Percentiles rank a stretch among this genome's conserved stretches.
Conservation (phyloP, 495 filamentous ascomycete species). For the Daldinia caldariorum region DNA sequence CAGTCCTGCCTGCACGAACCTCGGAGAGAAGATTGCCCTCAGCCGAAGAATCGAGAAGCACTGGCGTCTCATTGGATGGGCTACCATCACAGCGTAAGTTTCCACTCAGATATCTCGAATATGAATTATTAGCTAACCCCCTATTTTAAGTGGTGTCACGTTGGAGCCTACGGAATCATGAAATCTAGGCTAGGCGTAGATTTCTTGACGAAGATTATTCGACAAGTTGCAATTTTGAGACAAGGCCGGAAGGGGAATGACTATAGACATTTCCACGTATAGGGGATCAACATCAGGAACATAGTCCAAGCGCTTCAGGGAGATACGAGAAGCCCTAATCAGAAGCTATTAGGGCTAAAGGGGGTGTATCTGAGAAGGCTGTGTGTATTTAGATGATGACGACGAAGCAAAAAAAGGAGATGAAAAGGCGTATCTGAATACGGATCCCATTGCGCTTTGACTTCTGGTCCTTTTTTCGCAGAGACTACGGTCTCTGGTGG, state of each 20-base stretch:
- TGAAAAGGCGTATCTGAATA: conserved; percentile 1
- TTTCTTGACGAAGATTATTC: not conserved
- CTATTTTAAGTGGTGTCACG: conserved; percentile 48
- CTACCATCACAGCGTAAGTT: conserved; percentile 73
- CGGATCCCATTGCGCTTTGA: not conserved
- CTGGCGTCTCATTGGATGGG: conserved; percentile 98
- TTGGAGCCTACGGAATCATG: conserved; percentile 51
- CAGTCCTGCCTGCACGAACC: conserved; percentile 47
- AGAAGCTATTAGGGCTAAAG: conserved; percentile 7
- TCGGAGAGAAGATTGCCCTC: conserved; percentile 91
- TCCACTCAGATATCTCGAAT: conserved; percentile 19
- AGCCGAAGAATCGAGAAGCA: conserved; percentile 98
- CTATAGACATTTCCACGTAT: conserved; percentile 10
- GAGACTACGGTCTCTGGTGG: not conserved
- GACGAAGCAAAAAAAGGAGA: conserved; percentile 2
- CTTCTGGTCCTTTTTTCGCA: not conserved
- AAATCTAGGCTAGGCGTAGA: not conserved
- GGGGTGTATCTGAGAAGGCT: conserved; percentile 5
- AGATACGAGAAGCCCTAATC: conserved; percentile 8
- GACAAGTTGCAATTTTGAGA: conserved; percentile 6
- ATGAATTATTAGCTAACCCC: conserved; percentile 22
- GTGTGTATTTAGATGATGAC: conserved; percentile 20
- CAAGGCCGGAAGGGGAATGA: not conserved
- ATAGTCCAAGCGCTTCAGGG: conserved; percentile 10
- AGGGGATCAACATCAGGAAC: conserved; percentile 7